phyloP scores from a whole-genome alignment of 129 eudicot species.

The Flaveria robusta region DNA sequence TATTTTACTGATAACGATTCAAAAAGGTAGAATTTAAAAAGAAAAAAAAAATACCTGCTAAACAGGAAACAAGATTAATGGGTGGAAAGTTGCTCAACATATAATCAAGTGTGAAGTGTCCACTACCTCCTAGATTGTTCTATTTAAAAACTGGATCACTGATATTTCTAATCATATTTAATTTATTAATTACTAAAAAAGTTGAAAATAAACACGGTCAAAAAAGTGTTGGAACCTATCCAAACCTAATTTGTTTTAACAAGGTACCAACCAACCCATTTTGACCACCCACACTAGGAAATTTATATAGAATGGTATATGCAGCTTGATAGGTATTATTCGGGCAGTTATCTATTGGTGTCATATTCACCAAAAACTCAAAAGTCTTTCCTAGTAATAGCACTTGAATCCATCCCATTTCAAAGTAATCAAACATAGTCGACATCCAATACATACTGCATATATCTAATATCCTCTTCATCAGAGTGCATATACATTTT shows the following conservation, averaged over 20 bases:
- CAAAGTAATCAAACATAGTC: not conserved
- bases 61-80: not conserved
- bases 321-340: not conserved
- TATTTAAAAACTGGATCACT: not conserved
- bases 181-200: not conserved
- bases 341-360: not conserved
- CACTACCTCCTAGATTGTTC: constrained; percentile 13
- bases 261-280: not conserved
- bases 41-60: not conserved
- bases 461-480: not conserved
- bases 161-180: not conserved
- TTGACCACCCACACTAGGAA: not conserved
- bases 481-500: not conserved
- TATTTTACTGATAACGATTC: not conserved
- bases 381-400: not conserved
- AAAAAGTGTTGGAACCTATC: not conserved
- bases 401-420: not conserved
- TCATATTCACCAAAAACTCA: not conserved
- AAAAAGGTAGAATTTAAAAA: not conserved
- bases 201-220: not conserved
- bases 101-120: constrained; percentile 10
- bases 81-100: not conserved
- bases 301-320: not conserved
- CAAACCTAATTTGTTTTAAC: not conserved
- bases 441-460: constrained; percentile 2